Conservation (phyloP, 345 rosid genomes). For the Excoecaria agallocha region DNA sequence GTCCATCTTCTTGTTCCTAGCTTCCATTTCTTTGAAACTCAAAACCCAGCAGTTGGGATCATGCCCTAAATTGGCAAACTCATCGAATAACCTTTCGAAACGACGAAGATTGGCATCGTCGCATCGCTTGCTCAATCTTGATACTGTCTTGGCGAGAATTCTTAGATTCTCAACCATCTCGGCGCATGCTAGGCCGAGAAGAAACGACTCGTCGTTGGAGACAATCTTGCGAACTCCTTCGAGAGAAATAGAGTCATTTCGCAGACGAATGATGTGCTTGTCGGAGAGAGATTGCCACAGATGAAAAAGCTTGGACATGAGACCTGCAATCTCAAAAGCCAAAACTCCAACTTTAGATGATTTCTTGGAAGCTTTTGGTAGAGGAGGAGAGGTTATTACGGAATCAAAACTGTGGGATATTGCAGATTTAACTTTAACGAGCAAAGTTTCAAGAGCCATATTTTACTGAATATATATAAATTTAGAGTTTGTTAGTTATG, state of each 20-base stretch:
- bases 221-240: conserved; percentile 83
- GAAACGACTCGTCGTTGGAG: conserved; percentile 74
- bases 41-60: conserved; percentile 64
- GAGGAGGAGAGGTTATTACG: conserved; percentile 15
- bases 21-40: conserved; percentile 62
- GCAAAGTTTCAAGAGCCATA: conserved; percentile 91
- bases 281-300: conserved; percentile 75
- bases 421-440: conserved; percentile 63
- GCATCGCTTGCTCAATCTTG: conserved; percentile 59
- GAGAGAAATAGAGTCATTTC: conserved; percentile 57
- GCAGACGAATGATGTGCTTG: conserved; percentile 54
- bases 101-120: conserved; percentile 40
- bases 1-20: conserved; percentile 67
- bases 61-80: conserved; percentile 63
- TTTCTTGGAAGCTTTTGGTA: conserved; percentile 32
- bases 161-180: conserved; percentile 68
- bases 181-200: conserved; percentile 78
- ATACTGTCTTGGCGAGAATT: conserved; percentile 51
- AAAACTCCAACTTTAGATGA: conserved; percentile 52
- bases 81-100: conserved; percentile 51
- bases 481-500: no score
- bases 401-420: conserved; percentile 54
- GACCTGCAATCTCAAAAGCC: conserved; percentile 72
- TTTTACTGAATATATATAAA: not conserved
- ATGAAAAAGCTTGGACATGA: conserved; percentile 86